Conservation (phyloP, 345 rosid species). For the Populus pruinosa region DNA sequence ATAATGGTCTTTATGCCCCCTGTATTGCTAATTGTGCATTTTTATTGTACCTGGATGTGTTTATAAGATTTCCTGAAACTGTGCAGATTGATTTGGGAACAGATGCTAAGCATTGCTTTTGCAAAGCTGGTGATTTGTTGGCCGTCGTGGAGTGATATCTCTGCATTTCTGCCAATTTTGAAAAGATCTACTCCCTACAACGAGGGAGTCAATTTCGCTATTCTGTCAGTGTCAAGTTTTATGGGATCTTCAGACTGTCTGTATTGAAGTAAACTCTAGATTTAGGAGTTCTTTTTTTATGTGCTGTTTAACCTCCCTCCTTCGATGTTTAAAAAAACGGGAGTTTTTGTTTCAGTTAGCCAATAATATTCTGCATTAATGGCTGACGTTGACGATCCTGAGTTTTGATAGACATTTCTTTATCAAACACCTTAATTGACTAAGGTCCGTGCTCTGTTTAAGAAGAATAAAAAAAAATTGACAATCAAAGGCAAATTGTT, state of each 20-base stretch:
- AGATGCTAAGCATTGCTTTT: conserved; percentile 67
- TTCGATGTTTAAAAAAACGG: not conserved
- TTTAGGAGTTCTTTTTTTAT: not conserved
- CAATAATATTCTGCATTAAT: not conserved
- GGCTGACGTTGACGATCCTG: not conserved
- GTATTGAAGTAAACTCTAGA: not conserved
- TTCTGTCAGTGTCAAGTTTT: not conserved
- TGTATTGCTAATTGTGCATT: not conserved
- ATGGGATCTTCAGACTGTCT: not conserved
- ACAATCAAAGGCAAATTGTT: not conserved
- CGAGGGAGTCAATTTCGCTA: not conserved
- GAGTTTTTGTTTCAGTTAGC: not conserved
- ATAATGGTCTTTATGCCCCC: not conserved
- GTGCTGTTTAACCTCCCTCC: not conserved
- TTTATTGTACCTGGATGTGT: not conserved
- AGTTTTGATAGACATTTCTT: not conserved
- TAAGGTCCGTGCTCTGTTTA: not conserved
- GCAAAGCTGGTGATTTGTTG: conserved; percentile 76
- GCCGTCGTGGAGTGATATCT: conserved; percentile 66
- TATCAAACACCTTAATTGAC: not conserved
- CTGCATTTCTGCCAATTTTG: not conserved
- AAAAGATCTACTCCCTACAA: not conserved
- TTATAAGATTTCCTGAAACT: not conserved
- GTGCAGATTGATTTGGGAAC: conserved; percentile 74
- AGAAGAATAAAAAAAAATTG: not conserved